Evolutionary conservation across 306 rosid species (phyloP).

Genomic region (Macrotyloma uniflorum): DNA sequence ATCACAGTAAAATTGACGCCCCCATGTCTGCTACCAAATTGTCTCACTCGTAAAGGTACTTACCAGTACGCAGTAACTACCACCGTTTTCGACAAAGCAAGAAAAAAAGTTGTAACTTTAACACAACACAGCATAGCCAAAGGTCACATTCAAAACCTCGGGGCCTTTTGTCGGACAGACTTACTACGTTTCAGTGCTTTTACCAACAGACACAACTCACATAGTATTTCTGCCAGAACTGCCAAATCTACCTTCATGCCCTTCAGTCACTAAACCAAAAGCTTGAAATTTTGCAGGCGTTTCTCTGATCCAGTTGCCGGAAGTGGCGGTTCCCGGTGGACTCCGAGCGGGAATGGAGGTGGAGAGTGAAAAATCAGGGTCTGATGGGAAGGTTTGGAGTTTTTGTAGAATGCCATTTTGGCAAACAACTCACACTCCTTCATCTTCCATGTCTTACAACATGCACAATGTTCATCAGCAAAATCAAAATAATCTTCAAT

Average conservation of each 20-base stretch:
- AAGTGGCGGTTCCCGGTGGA: conserved; percentile 11
- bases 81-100: conserved; percentile 53
- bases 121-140: conserved; percentile 32
- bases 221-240: conserved; percentile 23
- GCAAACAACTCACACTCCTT: conserved; percentile 64
- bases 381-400: conserved; percentile 76
- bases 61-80: conserved; percentile 33
- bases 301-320: conserved; percentile 45
- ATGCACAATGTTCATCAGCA: conserved; percentile 56
- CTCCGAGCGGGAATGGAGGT: conserved; percentile 58
- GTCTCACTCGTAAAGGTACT: conserved; percentile 46
- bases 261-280: conserved; percentile 32
- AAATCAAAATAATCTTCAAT: conserved; percentile 51
- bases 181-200: conserved; percentile 35
- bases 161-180: conserved; percentile 33
- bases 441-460: conserved; percentile 57
- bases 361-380: conserved; percentile 65
- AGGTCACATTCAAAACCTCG: conserved; percentile 47
- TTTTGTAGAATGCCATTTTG: conserved; percentile 86
- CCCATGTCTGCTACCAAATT: conserved; percentile 43
- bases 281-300: conserved; percentile 34
- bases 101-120: conserved; percentile 24
- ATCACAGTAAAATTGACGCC: conserved; percentile 35
- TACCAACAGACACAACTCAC: conserved; percentile 32
- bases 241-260: conserved; percentile 37